Conservation (phyloP, 2,329 filamentous ascomycete species). For the Dactylellina haptotyla region DNA sequence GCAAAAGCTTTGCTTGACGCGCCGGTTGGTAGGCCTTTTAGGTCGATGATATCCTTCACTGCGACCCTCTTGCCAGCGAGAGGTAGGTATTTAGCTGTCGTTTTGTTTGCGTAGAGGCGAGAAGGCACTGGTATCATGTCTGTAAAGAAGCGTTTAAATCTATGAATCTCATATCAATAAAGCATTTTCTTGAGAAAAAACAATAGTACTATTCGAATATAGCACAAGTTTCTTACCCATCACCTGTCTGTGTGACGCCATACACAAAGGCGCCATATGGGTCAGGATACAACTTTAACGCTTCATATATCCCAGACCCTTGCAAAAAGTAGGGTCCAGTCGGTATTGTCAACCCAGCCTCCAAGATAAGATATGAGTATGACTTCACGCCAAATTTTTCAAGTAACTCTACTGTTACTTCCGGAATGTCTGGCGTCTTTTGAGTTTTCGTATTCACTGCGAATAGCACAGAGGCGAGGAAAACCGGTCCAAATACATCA, state of each 20-base stretch:
- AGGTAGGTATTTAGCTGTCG: constrained; percentile 64
- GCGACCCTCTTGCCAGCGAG: constrained; percentile 71
- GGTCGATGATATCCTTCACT: constrained; percentile 72
- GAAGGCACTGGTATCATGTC: constrained; percentile 66
- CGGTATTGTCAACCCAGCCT: neutral
- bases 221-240: constrained; percentile 28
- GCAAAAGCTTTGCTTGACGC: constrained; percentile 71
- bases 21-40: constrained; percentile 69
- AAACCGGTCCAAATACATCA: constrained; percentile 29
- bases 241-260: constrained; percentile 9
- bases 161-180: neutral
- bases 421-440: neutral
- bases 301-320: constrained; percentile 6
- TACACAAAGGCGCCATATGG: constrained; percentile 44
- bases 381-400: constrained; percentile 4
- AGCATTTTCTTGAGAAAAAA: neutral
- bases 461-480: constrained; percentile 19
- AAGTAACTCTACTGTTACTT: neutral
- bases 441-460: constrained; percentile 6
- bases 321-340: constrained; percentile 33
- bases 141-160: constrained; percentile 21
- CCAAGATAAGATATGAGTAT: neutral
- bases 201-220: neutral
- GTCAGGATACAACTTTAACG: constrained; percentile 37
- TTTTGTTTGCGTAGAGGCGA: constrained; percentile 69